phyloP scores from a whole-genome alignment of 768 basidiomycete genomes.

The Lentinula edodes region DNA sequence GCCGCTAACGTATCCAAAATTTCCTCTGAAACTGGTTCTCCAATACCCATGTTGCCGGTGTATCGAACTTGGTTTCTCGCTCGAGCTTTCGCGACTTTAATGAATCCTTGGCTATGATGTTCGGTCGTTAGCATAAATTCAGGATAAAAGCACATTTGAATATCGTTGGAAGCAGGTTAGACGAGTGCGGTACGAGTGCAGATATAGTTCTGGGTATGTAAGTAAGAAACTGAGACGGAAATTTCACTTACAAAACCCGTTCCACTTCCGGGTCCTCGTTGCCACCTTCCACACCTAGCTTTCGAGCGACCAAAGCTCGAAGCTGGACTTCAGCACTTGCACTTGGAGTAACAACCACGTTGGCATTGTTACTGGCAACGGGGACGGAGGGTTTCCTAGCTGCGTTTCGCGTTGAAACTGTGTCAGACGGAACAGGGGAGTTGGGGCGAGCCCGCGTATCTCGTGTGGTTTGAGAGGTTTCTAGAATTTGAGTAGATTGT shows the following conservation, averaged over 20 bases:
- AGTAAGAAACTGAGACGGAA: not conserved
- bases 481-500: not conserved
- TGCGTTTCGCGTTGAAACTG: not conserved
- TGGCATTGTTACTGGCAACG: not conserved
- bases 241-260: not conserved
- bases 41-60: not conserved
- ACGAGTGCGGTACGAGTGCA: too few species aligned
- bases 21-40: not conserved
- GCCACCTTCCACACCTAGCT: not conserved
- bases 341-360: not conserved
- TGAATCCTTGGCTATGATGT: not conserved
- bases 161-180: too few species aligned
- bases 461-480: not conserved
- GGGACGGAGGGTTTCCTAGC: not conserved
- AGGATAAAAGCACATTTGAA: too few species aligned
- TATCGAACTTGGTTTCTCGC: not conserved
- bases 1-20: not conserved
- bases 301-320: not conserved
- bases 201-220: too few species aligned
- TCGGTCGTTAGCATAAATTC: too few species aligned
- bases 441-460: too few species aligned
- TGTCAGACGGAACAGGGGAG: not conserved
- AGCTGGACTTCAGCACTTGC: not conserved
- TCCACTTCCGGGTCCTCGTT: not conserved
- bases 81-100: not conserved